phyloP scores from a whole-genome alignment of 345 rosid species.

The Fremontodendron californicum region DNA sequence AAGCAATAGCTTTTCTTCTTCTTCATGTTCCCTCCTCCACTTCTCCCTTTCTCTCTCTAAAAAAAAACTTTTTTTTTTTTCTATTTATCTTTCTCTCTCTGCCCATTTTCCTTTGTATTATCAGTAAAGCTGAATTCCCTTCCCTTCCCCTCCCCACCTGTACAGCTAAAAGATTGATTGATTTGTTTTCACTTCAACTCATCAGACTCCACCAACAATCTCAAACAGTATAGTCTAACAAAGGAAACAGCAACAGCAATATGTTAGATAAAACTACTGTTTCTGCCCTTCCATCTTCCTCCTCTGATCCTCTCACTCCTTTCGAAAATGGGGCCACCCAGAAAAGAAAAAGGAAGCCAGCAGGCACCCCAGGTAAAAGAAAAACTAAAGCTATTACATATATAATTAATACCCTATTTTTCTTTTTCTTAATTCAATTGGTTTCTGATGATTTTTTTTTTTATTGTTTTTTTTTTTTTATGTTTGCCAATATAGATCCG shows the following conservation, averaged over 20 bases:
- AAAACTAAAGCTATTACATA: background rate
- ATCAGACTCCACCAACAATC: conserved; percentile 2
- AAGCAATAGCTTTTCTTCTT: conserved; percentile 57
- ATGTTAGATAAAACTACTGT: conserved; percentile 36
- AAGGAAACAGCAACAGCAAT: background rate
- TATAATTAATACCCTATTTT: background rate
- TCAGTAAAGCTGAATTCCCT: conserved; percentile 51
- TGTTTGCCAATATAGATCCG: conserved; percentile 51
- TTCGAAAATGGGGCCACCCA: conserved; percentile 53
- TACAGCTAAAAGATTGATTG: conserved; percentile 21
- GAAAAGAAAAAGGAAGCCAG: conserved; percentile 76
- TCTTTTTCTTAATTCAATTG: background rate
- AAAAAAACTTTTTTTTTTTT: conserved; percentile 12
- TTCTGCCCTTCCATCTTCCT: conserved; percentile 39
- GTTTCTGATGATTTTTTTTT: background rate
- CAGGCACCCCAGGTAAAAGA: conserved; percentile 72
- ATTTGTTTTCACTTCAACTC: conserved; percentile 7
- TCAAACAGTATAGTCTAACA: conserved; percentile 11
- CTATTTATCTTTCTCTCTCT: background rate
- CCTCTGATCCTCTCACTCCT: conserved; percentile 48
- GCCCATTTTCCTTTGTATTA: background rate
- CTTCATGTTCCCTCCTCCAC: conserved; percentile 15
- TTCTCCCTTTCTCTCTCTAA: conserved; percentile 19
- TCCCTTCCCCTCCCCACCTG: background rate
- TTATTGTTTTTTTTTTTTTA: background rate